Base-by-base conservation (phyloP, 164 flowering plant species). In the Brasenia schreberi region DNA sequence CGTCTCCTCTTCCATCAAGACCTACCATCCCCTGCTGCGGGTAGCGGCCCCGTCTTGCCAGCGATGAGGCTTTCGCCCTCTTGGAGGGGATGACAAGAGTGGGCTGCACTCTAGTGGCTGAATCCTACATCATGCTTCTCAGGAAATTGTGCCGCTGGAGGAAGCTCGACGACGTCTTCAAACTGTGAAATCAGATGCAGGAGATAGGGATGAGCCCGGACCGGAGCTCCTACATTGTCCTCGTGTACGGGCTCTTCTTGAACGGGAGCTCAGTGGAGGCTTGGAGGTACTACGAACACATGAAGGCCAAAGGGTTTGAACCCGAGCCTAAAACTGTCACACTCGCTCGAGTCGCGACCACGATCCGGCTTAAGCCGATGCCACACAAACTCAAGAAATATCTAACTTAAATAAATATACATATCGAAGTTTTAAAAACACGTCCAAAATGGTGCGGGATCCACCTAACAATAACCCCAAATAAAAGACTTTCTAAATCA, bases 141-240 rank as follows among this genome's bases (percentile, higher is more conserved):
- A 76, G 89, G 71, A 87, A 89, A 67, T 85, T 93, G 70, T 87
- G 91, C 62, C 74, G 88, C 43, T 85, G 98, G 97, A 79, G 77
- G 43, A 78, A 87, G 69, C 66, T 86, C 71, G 96, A 86, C 66
- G 70, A 76, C 75, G 97, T 86, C 59, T 81, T 71, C 64, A 86
- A 72, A 77, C 66, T 93, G 69, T 93, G 97, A 96, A 77, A 64
- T 73, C 82, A 80, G 71, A 86, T 93, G 92, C 71, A 67, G 27
- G 79, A 71, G 43, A 76, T 72, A 63, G 98, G 98, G 19, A 42
- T 77, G 52, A 76, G 78, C 70, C 96, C 85, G 42, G 92, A 90
- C 65, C 77, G 86, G 33, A 84, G 89, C 75, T 82, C 94, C 18
- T 88, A 92, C 66, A 81, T 81, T 68, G 91, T 81, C 61, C 71